A percentile compares a stretch with the other conserved stretches of the same genome.
phyloP scores from a whole-genome alignment of 2,329 filamentous ascomycete genomes.

The Peltaster fructicola region DNA sequence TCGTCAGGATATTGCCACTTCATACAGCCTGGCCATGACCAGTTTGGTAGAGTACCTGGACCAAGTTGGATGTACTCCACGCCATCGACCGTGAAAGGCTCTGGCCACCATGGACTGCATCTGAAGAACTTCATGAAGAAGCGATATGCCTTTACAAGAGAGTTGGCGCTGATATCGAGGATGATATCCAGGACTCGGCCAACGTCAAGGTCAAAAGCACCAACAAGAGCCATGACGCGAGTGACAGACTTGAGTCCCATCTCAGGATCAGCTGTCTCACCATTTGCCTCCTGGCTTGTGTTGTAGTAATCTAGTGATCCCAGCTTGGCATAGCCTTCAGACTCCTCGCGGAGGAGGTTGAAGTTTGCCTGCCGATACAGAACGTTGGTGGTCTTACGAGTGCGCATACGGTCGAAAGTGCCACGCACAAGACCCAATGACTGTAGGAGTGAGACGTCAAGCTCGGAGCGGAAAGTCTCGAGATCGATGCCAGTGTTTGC shows the following conservation, averaged over 20 bases:
- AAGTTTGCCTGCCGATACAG: constrained; percentile 94
- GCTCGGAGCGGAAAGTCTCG: constrained; percentile 55
- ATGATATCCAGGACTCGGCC: constrained; percentile 88
- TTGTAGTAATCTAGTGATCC: constrained; percentile 93
- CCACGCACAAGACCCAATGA: constrained; percentile 63
- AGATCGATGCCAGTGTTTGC: constrained; percentile 55
- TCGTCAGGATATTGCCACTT: constrained; percentile 49
- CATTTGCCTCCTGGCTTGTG: constrained; percentile 51
- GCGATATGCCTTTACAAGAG: constrained; percentile 77
- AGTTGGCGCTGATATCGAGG: constrained; percentile 83
- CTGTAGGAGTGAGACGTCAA: constrained; percentile 64
- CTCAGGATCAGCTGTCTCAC: constrained; percentile 57
- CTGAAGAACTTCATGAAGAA: constrained; percentile 91
- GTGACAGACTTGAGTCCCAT: constrained; percentile 76
- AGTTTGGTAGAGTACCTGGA: constrained; percentile 56
- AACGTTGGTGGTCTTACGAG: constrained; percentile 79
- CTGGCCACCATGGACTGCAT: constrained; percentile 93
- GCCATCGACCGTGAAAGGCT: constrained; percentile 36
- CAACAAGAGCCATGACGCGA: constrained; percentile 82
- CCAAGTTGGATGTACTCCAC: constrained; percentile 32
- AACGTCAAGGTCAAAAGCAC: constrained; percentile 91
- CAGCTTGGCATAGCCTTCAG: constrained; percentile 91
- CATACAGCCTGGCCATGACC: constrained; percentile 59
- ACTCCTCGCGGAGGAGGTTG: constrained; percentile 86
- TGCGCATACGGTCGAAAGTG: constrained; percentile 68